Conservation (phyloP, 805 yeast species). For the Scheffersomyces ergatensis region DNA sequence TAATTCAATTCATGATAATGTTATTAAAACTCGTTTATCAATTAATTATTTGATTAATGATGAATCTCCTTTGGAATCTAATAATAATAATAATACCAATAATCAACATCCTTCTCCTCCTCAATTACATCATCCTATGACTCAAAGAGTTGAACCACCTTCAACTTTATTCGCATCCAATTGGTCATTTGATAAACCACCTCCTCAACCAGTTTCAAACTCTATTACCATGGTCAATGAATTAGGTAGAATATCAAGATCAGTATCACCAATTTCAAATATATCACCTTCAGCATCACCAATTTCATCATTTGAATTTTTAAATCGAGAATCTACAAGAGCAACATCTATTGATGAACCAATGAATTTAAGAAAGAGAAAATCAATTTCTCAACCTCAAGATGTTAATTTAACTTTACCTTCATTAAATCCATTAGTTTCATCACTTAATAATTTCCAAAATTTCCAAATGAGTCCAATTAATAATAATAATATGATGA, state of each 20-base stretch:
- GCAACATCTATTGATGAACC: not conserved
- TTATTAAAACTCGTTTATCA: slow-evolving; percentile 12
- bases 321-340: not conserved
- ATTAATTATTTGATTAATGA: slow-evolving; percentile 18
- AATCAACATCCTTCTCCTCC: slow-evolving; percentile 3
- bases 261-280: slow-evolving; percentile 5
- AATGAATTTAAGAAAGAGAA: not conserved
- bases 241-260: not conserved
- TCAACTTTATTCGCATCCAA: not conserved
- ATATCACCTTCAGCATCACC: slow-evolving; percentile 2
- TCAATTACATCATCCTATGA: not conserved
- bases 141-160: not conserved
- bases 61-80: not conserved
- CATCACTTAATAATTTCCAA: slow-evolving; percentile 33
- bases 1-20: slow-evolving; percentile 6
- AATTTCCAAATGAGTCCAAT: slow-evolving; percentile 4
- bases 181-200: not conserved
- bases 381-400: not conserved
- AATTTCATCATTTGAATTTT: not conserved
- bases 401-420: slow-evolving; percentile 19
- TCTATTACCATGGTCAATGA: not conserved
- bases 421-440: slow-evolving; percentile 36
- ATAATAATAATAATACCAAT: too few relatives aligned
- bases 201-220: not conserved
- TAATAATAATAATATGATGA: not conserved